These are phyloP conservation scores for Dentipellis fragilis DNA, from an alignment of 768 basidiomycete genomes.

Conservation along the genomic window DNA sequence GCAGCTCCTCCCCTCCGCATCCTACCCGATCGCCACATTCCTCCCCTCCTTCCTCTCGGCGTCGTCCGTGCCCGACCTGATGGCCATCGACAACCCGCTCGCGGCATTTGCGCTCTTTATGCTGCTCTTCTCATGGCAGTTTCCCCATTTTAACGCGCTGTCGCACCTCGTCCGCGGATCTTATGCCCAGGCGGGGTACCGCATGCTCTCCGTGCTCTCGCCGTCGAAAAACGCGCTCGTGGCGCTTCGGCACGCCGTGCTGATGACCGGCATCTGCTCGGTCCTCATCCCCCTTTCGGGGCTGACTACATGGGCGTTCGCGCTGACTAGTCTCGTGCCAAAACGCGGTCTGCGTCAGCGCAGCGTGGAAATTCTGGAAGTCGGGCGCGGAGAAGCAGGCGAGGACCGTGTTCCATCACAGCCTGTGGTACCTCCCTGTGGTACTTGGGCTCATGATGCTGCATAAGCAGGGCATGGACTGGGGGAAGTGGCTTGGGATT, in stretches of 20 bases:
- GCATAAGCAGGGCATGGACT: conserved; percentile 81
- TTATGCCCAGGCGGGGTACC: conserved; percentile 90
- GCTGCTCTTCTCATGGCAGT: conserved; percentile 94
- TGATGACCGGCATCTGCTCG: conserved; percentile 71
- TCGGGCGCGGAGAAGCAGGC: conserved; percentile 70
- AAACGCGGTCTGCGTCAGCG: conserved; percentile 64
- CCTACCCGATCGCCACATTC: conserved; percentile 49
- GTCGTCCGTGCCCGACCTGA: conserved; percentile 27
- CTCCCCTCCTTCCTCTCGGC: conserved; percentile 50
- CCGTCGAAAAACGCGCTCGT: conserved; percentile 79
- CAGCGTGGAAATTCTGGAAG: conserved; percentile 71
- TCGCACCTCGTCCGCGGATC: conserved; percentile 77
- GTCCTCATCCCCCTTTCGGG: conserved; percentile 82
- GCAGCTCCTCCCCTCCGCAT: conserved; percentile 51
- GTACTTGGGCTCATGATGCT: conserved; percentile 90
- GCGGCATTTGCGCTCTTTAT: conserved; percentile 73
- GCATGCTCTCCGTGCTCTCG: conserved; percentile 79
- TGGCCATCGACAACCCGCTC: conserved; percentile 71
- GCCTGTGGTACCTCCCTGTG: conserved; percentile 85
- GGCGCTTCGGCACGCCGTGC: conserved; percentile 68
- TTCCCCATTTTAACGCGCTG: conserved; percentile 96
- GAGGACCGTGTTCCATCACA: conserved; percentile 64
- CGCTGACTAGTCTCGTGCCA: conserved; percentile 63
- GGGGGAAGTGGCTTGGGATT: conserved; percentile 53
- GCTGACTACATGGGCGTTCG: conserved; percentile 87